Conservation (phyloP, 2,329 filamentous ascomycete species). For the Hypocreales sp. region DNA sequence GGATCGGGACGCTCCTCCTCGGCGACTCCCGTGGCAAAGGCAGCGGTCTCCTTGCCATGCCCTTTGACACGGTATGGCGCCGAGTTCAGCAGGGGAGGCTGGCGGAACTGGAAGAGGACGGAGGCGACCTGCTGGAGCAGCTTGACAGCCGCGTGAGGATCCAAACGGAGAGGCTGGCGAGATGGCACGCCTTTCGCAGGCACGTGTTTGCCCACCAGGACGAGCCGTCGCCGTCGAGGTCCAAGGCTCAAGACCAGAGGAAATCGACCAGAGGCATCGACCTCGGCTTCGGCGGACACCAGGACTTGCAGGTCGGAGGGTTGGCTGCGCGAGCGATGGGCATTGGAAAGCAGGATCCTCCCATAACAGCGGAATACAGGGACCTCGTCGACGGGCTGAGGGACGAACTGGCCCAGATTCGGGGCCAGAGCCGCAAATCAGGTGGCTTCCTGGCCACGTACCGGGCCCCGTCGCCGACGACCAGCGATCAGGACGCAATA, state of each 20-base stretch:
- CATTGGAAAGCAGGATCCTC: slow-evolving; percentile 6
- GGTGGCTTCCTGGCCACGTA: slow-evolving; percentile 6
- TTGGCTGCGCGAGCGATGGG: slow-evolving; percentile 12
- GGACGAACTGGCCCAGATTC: slow-evolving; percentile 20
- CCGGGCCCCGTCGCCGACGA: not conserved
- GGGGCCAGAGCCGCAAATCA: slow-evolving; percentile 5
- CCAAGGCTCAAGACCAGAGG: slow-evolving; percentile 7
- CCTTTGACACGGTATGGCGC: slow-evolving; percentile 59
- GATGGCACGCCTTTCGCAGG: slow-evolving; percentile 56
- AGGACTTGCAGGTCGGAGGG: slow-evolving; percentile 26
- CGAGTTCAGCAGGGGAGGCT: slow-evolving; percentile 45
- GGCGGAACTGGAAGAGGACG: slow-evolving; percentile 36
- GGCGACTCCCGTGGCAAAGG: slow-evolving; percentile 42
- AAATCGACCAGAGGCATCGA: slow-evolving; percentile 26
- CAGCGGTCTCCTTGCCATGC: slow-evolving; percentile 47
- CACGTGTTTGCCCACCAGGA: slow-evolving; percentile 23
- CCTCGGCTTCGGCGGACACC: slow-evolving; percentile 38
- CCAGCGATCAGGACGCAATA: slow-evolving; percentile 11
- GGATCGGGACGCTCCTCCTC: slow-evolving; percentile 55
- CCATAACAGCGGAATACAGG: slow-evolving; percentile 25
- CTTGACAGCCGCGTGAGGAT: slow-evolving; percentile 51
- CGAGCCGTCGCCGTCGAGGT: slow-evolving; percentile 8
- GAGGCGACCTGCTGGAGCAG: slow-evolving; percentile 47
- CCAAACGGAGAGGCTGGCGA: slow-evolving; percentile 52
- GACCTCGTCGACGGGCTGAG: slow-evolving; percentile 25